Evolutionary conservation across 164 flowering plant species (phyloP).

Genomic region (Warburgia ugandensis): DNA sequence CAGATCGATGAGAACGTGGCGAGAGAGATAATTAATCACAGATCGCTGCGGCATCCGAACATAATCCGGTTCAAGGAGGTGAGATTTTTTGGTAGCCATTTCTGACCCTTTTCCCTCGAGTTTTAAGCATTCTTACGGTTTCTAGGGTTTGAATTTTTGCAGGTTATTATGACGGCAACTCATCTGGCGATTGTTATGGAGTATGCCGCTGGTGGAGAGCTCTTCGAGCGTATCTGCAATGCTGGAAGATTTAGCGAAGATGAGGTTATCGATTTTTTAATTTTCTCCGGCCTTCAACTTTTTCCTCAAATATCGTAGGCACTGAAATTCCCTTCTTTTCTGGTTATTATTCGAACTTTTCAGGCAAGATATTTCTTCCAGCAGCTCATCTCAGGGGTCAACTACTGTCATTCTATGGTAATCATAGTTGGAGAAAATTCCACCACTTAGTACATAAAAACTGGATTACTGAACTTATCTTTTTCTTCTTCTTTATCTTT

Average conservation of each 20-base stretch:
- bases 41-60: slow-evolving; percentile 85
- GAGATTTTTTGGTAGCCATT: not conserved
- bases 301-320: too few species aligned
- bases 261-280: slow-evolving; percentile 36
- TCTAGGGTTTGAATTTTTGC: not conserved
- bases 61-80: slow-evolving; percentile 93
- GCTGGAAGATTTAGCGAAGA: slow-evolving; percentile 82
- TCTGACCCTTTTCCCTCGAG: too few species aligned
- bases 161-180: slow-evolving; percentile 81
- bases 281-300: not conserved
- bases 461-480: too few species aligned
- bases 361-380: slow-evolving; percentile 93
- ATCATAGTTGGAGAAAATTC: too few species aligned
- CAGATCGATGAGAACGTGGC: slow-evolving; percentile 96
- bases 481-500: not conserved
- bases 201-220: slow-evolving; percentile 90
- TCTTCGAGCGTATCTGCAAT: slow-evolving; percentile 68
- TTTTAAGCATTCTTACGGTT: too few species aligned
- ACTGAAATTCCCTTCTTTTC: too few species aligned
- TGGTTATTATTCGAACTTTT: not conserved
- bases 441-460: too few species aligned
- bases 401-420: slow-evolving; percentile 83
- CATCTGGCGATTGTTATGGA: slow-evolving; percentile 91
- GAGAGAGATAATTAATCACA: slow-evolving; percentile 85
- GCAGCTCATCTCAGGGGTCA: slow-evolving; percentile 86